Conservation (phyloP, 1,139 yeast genomes). For the Yamadazyma buinensis region DNA sequence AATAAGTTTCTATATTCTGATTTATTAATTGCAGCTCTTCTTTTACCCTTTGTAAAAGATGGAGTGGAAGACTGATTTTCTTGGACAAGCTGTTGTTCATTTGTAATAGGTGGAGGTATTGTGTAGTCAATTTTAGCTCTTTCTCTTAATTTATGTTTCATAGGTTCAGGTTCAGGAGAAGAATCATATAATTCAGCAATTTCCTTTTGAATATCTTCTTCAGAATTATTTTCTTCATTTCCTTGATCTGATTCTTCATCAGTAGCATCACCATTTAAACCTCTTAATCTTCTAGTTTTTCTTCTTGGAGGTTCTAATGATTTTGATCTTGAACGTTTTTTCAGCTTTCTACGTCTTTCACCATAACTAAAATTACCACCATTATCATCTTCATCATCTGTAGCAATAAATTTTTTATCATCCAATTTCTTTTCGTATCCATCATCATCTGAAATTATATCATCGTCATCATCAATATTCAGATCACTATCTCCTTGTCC, state of each 20-base stretch:
- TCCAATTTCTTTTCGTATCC: conserved; percentile 28
- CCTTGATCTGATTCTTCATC: conserved; percentile 21
- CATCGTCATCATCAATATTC: conserved; percentile 19
- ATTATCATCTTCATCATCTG: conserved; percentile 32
- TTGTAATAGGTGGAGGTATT: conserved; percentile 78
- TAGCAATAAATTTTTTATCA: conserved; percentile 34
- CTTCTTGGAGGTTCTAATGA: conserved; percentile 15
- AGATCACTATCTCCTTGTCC: conserved; percentile 2
- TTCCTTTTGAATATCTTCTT: conserved; percentile 45
- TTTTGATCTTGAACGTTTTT: conserved; percentile 24
- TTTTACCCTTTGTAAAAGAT: conserved; percentile 14
- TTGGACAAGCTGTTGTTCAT: conserved; percentile 32
- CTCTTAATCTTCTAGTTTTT: conserved; percentile 14
- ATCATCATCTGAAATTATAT: conserved; percentile 29
- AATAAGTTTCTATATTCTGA: conserved; percentile 56
- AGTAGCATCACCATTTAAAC: conserved; percentile 19
- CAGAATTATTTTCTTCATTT: conserved; percentile 23
- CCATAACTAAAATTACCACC: conserved; percentile 30
- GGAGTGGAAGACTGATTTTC: conserved; percentile 11
- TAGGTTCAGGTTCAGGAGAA: conserved; percentile 49
- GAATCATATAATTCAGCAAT: conserved; percentile 52
- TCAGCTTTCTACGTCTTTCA: conserved; percentile 15
- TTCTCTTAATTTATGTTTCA: conserved; percentile 67
- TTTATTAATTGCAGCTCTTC: conserved; percentile 31
- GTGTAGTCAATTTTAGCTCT: conserved; percentile 73